Base-by-base conservation (phyloP, 1,139 yeast species). In the Protomyces inouyei region DNA sequence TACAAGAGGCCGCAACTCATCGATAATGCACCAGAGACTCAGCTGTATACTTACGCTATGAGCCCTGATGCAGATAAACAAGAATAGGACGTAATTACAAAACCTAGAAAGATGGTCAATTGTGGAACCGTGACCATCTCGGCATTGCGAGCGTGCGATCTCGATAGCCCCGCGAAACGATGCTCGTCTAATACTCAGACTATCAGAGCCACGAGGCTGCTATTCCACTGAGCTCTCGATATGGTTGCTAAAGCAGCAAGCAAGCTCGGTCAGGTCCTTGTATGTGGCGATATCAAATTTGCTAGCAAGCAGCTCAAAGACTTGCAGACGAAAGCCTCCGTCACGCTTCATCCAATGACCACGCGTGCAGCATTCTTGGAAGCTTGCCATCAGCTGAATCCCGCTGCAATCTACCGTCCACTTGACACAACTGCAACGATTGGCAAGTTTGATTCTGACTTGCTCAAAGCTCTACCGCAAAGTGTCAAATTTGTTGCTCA, bases 381-480 rank as follows among this genome's bases (percentile, higher is more conserved):
- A 40, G 87, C 84, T 70, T 76, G 85, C 69, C 75, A 80, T 67
- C 78, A 79, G 18, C 83, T 82, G 71, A 84, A 79, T 71, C 74
- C 74, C 40, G 82, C 77, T 36, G 78, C 78, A 64, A 82, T 84
- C 65, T 78, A 77, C 25, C 70, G 81, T 55, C 77, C 76, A 12
- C 73, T 72, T 51, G 74, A 72, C 18, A 71, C 73, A 59, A 53
- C 70, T 35, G 60, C 65, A 32, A 63, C 76, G 67, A 87, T 95
- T 1, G 98, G 97, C 1, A 75, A 85, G 65, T 83, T 91, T 71
- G 96, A 91, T 73, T 83, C 80, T 61, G 96, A 89, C 70, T 75
- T 92, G 69, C 81, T 86, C 23, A 71, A 75, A 12, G 76, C 77
- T 40, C 77, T 93, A 65, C 96, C 96, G 2, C 68, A 78, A 0